Conservation (phyloP, 257 asterid species). For the Solanum virginianum region DNA sequence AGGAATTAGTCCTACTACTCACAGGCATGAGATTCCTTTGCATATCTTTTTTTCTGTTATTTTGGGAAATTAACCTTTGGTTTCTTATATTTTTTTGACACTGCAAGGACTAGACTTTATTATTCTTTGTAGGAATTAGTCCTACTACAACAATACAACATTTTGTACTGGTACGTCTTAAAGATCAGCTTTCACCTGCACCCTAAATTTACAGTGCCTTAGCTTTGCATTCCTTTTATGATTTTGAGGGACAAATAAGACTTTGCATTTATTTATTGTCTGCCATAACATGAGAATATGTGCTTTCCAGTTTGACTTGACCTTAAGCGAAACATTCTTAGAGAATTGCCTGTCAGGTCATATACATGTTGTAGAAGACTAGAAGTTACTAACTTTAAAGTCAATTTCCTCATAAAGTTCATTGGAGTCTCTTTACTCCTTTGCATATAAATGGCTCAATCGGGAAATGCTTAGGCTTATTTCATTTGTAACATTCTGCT, state of each 20-base stretch:
- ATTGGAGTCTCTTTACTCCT: background rate
- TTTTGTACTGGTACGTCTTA: background rate
- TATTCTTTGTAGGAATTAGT: background rate
- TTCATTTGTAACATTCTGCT: background rate
- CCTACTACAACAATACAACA: background rate
- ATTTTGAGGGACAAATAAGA: background rate
- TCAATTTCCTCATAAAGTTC: background rate
- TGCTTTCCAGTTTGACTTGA: background rate
- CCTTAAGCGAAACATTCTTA: background rate
- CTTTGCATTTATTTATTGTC: background rate
- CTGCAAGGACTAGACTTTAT: background rate
- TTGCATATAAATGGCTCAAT: background rate
- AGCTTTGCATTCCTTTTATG: background rate
- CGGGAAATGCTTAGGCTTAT: background rate
- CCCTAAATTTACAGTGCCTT: background rate
- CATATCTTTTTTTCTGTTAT: background rate
- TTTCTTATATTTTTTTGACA: background rate
- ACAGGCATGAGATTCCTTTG: background rate
- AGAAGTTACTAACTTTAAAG: background rate
- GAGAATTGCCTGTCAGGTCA: background rate
- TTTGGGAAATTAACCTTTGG: background rate
- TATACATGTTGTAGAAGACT: background rate
- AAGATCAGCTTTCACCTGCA: background rate
- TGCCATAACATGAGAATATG: background rate
- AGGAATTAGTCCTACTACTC: background rate